These are phyloP conservation scores for Dendrocalamus latiflorus DNA, from an alignment of 202 grass and related monocot genomes.

Conservation along the genomic window DNA sequence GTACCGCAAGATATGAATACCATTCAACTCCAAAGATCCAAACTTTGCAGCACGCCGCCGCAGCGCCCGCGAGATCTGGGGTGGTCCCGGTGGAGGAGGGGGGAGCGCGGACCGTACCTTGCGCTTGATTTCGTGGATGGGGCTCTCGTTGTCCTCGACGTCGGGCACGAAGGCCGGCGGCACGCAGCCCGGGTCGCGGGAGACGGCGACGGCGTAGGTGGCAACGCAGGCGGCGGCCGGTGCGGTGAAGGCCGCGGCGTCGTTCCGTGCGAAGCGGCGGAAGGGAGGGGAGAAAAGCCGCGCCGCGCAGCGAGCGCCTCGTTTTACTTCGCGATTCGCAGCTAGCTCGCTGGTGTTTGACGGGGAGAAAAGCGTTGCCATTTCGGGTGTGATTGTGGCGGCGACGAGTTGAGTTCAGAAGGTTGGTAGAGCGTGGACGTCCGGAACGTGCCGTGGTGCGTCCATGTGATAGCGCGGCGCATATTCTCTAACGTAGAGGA, in stretches of 20 bases:
- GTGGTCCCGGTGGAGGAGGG: neutral
- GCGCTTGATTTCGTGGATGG: conserved; percentile 87
- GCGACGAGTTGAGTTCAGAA: neutral
- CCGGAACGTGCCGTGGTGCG: conserved; percentile 13
- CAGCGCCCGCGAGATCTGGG: conserved; percentile 26
- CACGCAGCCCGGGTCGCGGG: conserved; percentile 70
- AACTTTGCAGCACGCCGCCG: conserved; percentile 20
- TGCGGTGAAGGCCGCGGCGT: conserved; percentile 59
- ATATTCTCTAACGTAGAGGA: too few species aligned
- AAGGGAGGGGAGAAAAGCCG: neutral
- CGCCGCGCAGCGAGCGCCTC: neutral
- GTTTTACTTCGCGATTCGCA: neutral
- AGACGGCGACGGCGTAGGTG: conserved; percentile 59
- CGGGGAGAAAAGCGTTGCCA: conserved; percentile 3
- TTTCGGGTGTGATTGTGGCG: neutral
- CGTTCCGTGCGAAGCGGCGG: conserved; percentile 14
- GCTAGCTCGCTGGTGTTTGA: conserved; percentile 7
- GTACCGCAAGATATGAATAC: neutral
- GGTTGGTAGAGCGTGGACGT: conserved; percentile 28
- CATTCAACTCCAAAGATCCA: conserved; percentile 16
- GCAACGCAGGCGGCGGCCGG: conserved; percentile 44
- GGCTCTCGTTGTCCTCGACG: conserved; percentile 52
- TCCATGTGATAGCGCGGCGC: conserved; percentile 22
- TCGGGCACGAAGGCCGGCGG: conserved; percentile 62
- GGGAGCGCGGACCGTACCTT: conserved; percentile 51